These are phyloP conservation scores for Claviceps humidiphila DNA, from an alignment of 2,329 filamentous ascomycete genomes.

Conservation along the genomic window DNA sequence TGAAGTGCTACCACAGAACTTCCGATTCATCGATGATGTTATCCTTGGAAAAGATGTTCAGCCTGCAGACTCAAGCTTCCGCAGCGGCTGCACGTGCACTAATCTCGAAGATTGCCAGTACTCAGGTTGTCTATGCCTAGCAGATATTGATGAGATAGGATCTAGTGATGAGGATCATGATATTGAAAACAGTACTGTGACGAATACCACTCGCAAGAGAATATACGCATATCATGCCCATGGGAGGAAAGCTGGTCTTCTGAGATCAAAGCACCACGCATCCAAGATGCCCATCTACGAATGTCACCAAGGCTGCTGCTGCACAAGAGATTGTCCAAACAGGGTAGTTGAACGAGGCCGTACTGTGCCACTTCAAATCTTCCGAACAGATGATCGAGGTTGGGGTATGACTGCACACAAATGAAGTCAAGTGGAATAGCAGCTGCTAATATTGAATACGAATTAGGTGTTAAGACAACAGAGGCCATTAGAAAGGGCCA, in stretches of 20 bases:
- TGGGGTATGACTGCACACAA: slow-evolving; percentile 48
- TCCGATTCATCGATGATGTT: slow-evolving; percentile 54
- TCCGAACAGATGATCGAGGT: slow-evolving; percentile 57
- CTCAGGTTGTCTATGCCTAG: slow-evolving; percentile 55
- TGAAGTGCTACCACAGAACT: slow-evolving; percentile 44
- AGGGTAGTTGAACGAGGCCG: slow-evolving; percentile 65
- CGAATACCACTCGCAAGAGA: slow-evolving; percentile 13
- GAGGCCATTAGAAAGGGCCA: slow-evolving; percentile 56
- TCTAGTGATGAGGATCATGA: slow-evolving; percentile 19
- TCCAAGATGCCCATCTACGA: slow-evolving; percentile 60
- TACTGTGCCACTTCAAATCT: slow-evolving; percentile 59
- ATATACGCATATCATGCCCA: slow-evolving; percentile 52
- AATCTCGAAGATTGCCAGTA: slow-evolving; percentile 54
- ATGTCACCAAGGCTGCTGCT: slow-evolving; percentile 60
- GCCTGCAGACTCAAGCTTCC: slow-evolving; percentile 46
- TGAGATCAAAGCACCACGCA: slow-evolving; percentile 37
- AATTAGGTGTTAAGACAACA: slow-evolving; percentile 47
- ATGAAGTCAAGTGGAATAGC: not conserved
- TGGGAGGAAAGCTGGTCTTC: slow-evolving; percentile 36
- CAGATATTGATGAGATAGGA: slow-evolving; percentile 32
- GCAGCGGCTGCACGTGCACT: slow-evolving; percentile 55
- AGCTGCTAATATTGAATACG: not conserved
- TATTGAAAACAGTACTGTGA: slow-evolving; percentile 15
- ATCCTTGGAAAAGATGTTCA: slow-evolving; percentile 47
- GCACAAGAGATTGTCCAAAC: slow-evolving; percentile 53